A percentile compares a stretch with the other conserved stretches of the same genome.
Evolutionary conservation across 352 stramenopile species (phyloP).

Genomic region (Pythium grandisporangium): DNA sequence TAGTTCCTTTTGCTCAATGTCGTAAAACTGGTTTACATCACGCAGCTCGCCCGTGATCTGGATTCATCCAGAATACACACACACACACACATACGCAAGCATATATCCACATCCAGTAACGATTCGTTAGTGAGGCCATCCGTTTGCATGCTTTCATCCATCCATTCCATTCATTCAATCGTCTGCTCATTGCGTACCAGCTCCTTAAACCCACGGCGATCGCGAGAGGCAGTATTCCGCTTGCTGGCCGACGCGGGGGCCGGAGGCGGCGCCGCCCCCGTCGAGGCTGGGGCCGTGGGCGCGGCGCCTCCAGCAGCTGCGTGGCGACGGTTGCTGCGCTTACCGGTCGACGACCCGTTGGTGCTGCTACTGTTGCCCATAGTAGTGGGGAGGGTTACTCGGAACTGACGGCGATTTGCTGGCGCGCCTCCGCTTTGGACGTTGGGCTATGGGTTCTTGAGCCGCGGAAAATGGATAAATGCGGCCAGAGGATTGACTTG

Average conservation of each 20-base stretch:
- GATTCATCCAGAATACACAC: too few relatives aligned
- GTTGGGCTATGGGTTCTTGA: too few relatives aligned
- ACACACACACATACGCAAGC: not conserved
- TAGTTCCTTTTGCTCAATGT: slow-evolving; percentile 85
- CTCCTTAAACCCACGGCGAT: slow-evolving; percentile 50
- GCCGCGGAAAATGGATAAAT: too few relatives aligned
- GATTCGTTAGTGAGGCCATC: not conserved
- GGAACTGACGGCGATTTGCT: too few relatives aligned
- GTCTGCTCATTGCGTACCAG: slow-evolving; percentile 46
- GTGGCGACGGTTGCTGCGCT: not conserved
- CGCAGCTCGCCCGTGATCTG: slow-evolving; percentile 79
- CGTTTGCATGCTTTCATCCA: not conserved
- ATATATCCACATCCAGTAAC: not conserved
- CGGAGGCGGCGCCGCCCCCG: slow-evolving; percentile 8
- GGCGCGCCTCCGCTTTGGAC: too few relatives aligned
- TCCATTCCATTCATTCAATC: not conserved
- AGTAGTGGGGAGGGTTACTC: not conserved
- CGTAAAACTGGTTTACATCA: slow-evolving; percentile 80
- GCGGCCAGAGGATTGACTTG: too few relatives aligned
- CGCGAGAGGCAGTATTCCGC: slow-evolving; percentile 28
- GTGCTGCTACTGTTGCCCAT: slow-evolving; percentile 75
- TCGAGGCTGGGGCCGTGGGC: slow-evolving; percentile 1
- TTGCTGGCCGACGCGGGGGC: slow-evolving; percentile 8
- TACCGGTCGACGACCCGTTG: slow-evolving; percentile 13
- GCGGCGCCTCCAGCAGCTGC: not conserved